Evolutionary conservation across 2,329 filamentous ascomycete species (phyloP), one percentile per base, ranked within the genome.

Genomic region (Ceratocystis destructans): DNA sequence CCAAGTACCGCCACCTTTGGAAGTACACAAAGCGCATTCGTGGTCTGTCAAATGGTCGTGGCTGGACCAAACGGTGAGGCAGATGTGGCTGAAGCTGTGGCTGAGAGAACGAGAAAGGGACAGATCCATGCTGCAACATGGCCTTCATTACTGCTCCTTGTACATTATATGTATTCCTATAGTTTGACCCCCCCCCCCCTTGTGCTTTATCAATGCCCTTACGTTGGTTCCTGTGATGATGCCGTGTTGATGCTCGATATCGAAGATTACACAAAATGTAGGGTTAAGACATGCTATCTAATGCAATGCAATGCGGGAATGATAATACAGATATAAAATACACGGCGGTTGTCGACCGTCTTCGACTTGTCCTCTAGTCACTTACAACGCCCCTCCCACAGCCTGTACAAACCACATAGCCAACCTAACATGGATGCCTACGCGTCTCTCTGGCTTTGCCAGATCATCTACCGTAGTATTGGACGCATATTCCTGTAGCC

Each of bases 361-460:
- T 55, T 25, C 20, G 20, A 20, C 12, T 55, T 25, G 48, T n/a
- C 48, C 50, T 55, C n/a, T 3, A 2, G 20, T 10, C 22, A 17
- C 25, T 37, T 78, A 96, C 73, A 97, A 78, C n/a, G 91, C 91
- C 15, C 93, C 93, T 0, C 93, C 93, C 6, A 96, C 82, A 44
- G 90, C 79, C 71, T 85, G 83, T 4, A 96, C 92, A 76, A 96
- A 88, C 90, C 90, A 95, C 91, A 97, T 96, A 2, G 91, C 90
- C 69, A 96, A 76, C 68, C 90, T 80, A 48, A 99, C 94, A 74
- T 90, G 87, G 72, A 95, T 78, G 0, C 90, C 86, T 0, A 97
- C 94, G 67, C 90, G 85, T 68, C 94, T 82, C 73, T 99, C 94
- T 5, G 84, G 85, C 71, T 79, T 87, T 64, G 87, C 84, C 75